A percentile compares a stretch with the other conserved stretches of the same genome.
Conservation (phyloP, 2,329 filamentous ascomycete species). For the Trichoderma sp. region DNA sequence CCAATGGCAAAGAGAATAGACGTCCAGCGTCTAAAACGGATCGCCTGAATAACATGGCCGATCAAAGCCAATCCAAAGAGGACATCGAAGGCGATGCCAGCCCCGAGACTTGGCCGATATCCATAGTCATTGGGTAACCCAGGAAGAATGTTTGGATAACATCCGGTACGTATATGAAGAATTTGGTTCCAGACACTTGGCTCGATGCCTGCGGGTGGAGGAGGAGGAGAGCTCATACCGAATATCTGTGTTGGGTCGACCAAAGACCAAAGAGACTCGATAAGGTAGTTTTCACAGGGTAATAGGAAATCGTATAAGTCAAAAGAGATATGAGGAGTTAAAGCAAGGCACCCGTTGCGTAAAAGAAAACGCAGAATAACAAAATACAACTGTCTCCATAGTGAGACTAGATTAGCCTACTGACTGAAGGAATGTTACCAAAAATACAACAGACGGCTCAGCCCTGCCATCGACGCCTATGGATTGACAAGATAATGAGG, state of each 20-base stretch:
- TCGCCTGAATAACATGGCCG: background rate
- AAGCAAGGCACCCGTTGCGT: background rate
- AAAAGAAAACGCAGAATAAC: background rate
- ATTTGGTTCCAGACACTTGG: background rate
- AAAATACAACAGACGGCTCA: background rate
- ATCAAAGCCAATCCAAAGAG: background rate
- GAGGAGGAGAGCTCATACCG: background rate
- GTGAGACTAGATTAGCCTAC: background rate
- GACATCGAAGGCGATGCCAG: background rate
- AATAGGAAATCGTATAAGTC: background rate
- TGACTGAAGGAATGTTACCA: background rate
- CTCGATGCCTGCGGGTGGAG: background rate
- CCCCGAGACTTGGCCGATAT: background rate
- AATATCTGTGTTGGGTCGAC: background rate
- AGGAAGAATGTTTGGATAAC: background rate
- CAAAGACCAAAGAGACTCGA: background rate
- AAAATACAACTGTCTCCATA: background rate
- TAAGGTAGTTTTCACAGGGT: background rate
- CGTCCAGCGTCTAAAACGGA: background rate
- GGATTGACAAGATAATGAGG: background rate
- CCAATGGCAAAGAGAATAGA: background rate
- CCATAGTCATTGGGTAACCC: background rate
- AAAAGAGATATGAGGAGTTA: background rate
- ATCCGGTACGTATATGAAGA: background rate
- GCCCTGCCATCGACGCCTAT: background rate